Conservation (phyloP, 2,329 filamentous ascomycete genomes). For the Cephalotrichum gorgonifer region DNA sequence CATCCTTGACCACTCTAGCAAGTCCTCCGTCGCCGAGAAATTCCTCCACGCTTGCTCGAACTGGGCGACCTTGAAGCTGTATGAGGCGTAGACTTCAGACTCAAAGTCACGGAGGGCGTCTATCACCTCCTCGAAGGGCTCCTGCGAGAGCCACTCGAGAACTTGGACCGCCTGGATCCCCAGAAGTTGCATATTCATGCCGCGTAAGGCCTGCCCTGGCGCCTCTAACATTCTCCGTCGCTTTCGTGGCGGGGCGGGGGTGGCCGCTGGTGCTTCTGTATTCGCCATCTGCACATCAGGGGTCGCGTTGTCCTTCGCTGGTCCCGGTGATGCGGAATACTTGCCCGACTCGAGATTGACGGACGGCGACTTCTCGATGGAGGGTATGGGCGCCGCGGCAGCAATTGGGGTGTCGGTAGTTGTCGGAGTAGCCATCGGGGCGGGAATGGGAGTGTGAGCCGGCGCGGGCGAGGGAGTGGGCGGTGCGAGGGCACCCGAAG, state of each 20-base stretch:
- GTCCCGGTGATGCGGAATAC: not conserved
- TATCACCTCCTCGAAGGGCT: constrained; percentile 18
- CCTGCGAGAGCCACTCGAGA: constrained; percentile 22
- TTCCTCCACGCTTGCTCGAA: constrained; percentile 20
- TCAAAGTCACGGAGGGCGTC: constrained; percentile 16
- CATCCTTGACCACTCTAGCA: constrained; percentile 24
- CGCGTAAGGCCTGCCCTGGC: constrained; percentile 12
- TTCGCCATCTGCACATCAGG: not conserved
- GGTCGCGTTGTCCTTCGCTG: not conserved
- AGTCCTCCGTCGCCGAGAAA: constrained; percentile 19
- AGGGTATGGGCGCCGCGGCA: not conserved
- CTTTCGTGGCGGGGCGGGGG: not conserved
- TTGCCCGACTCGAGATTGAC: not conserved
- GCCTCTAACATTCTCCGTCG: constrained; percentile 5
- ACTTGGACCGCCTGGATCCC: constrained; percentile 28
- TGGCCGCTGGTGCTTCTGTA: not conserved
- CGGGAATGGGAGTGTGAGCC: not conserved
- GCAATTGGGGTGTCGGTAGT: not conserved
- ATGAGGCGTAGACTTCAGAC: constrained; percentile 23
- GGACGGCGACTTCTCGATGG: not conserved
- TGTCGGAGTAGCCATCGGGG: not conserved
- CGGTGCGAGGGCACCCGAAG: not conserved
- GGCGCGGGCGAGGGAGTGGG: not conserved
- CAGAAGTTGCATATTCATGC: constrained; percentile 25
- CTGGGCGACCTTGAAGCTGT: constrained; percentile 19